Conservation (phyloP, 306 rosid genomes). For the Heteromeles arbutifolia region DNA sequence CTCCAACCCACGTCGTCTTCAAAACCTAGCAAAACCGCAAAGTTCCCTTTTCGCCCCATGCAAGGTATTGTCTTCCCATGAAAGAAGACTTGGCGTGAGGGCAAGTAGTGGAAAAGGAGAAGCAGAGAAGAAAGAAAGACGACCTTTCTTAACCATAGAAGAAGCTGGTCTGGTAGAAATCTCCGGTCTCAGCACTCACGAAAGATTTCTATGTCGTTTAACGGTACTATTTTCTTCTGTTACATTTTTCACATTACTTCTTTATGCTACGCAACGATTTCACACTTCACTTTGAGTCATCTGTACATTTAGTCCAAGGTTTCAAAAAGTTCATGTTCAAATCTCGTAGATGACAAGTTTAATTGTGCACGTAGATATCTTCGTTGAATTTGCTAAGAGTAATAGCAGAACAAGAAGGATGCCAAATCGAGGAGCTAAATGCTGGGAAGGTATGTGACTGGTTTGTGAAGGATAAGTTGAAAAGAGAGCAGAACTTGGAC, state of each 20-base stretch:
- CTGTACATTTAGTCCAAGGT: no score
- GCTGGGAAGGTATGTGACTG: constrained; percentile 72
- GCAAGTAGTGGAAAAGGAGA: constrained; percentile 33
- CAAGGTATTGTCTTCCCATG: not conserved
- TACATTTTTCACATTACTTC: no score
- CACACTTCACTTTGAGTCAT: not conserved
- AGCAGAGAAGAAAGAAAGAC: constrained; percentile 28
- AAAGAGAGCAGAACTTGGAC: constrained; percentile 67
- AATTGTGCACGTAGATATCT: constrained; percentile 45
- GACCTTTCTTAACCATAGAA: constrained; percentile 61
- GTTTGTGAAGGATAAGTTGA: constrained; percentile 58
- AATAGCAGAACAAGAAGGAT: constrained; percentile 88
- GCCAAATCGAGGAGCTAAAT: constrained; percentile 71
- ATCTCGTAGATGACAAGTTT: not conserved
- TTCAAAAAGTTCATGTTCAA: no score
- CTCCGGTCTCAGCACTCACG: constrained; percentile 74
- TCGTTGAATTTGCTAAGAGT: constrained; percentile 71
- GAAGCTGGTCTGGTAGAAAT: constrained; percentile 92
- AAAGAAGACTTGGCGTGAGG: constrained; percentile 10
- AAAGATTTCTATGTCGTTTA: constrained; percentile 83
- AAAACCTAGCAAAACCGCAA: constrained; percentile 1
- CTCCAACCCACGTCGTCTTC: constrained; percentile 19
- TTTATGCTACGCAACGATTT: not conserved
- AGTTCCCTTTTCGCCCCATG: not conserved
- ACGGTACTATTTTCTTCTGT: constrained; percentile 34